Evolutionary conservation across 2,329 filamentous ascomycete genomes (phyloP).

Genomic region (Colletotrichum truncatum): DNA sequence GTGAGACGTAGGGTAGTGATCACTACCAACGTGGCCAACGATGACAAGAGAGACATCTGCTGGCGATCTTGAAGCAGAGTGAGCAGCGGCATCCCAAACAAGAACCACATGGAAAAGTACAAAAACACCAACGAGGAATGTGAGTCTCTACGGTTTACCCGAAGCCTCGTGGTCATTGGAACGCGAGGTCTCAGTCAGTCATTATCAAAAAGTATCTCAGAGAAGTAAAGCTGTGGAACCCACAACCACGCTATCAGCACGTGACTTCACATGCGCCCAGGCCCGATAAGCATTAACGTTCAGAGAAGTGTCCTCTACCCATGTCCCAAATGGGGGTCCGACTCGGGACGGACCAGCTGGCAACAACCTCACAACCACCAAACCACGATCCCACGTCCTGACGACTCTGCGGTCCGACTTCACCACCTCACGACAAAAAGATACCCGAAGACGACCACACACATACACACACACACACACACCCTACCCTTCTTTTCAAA

Average conservation of each 20-base stretch:
- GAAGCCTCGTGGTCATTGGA: no score
- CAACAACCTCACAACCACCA: not conserved
- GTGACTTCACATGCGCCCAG: not conserved
- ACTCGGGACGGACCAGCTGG: constrained; percentile 1
- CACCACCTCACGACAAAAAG: not conserved
- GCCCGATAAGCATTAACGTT: constrained; percentile 14
- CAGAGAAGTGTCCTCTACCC: constrained; percentile 25
- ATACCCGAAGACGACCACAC: constrained; percentile 13
- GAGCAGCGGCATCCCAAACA: no score
- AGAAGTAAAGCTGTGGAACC: not conserved
- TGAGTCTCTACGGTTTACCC: no score
- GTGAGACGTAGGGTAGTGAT: no score
- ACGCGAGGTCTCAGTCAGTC: not conserved
- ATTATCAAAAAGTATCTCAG: not conserved
- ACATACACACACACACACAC: not conserved
- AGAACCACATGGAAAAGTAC: no score
- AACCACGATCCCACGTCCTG: not conserved
- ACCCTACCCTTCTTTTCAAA: no score
- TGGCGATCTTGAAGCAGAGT: no score
- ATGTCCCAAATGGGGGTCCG: not conserved
- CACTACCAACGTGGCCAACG: no score
- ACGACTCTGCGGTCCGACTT: not conserved
- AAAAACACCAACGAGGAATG: no score
- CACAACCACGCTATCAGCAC: constrained; percentile 8
- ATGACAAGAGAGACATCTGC: no score